Evolutionary conservation across 495 filamentous ascomycete species (phyloP).

Genomic region (Aspergillus olivimuriae): DNA sequence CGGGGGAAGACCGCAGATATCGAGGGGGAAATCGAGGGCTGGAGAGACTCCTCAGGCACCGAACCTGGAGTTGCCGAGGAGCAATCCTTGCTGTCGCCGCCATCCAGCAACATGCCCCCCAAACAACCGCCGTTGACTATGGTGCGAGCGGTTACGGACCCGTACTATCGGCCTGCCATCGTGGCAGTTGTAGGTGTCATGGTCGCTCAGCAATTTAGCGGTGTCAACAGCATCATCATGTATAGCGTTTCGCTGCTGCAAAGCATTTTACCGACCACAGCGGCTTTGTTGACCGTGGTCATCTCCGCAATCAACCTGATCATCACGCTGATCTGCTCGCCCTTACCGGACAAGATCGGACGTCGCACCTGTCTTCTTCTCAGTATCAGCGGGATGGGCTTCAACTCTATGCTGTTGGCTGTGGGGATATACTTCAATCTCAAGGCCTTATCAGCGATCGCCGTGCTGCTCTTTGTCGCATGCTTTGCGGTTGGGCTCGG

Average conservation of each 20-base stretch:
- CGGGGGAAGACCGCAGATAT: slow-evolving; percentile 64
- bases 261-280: slow-evolving; percentile 66
- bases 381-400: slow-evolving; percentile 78
- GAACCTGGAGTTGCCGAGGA: slow-evolving; percentile 45
- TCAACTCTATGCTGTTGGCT: slow-evolving; percentile 65
- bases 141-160: slow-evolving; percentile 54
- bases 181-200: slow-evolving; percentile 85
- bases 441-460: slow-evolving; percentile 68
- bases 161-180: slow-evolving; percentile 66
- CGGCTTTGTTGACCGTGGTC: slow-evolving; percentile 72
- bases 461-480: slow-evolving; percentile 77
- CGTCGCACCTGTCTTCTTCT: slow-evolving; percentile 75
- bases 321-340: slow-evolving; percentile 72
- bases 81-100: slow-evolving; percentile 39
- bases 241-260: slow-evolving; percentile 87
- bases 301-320: slow-evolving; percentile 83
- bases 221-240: slow-evolving; percentile 97
- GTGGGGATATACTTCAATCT: slow-evolving; percentile 63
- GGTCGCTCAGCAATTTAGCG: slow-evolving; percentile 85
- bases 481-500: slow-evolving; percentile 89
- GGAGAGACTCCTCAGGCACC: slow-evolving; percentile 38
- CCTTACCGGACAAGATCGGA: slow-evolving; percentile 77
- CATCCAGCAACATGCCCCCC: slow-evolving; percentile 20
- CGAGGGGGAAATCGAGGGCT: slow-evolving; percentile 63
- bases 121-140: slow-evolving; percentile 55